Evolutionary conservation across 163 green algal species (phyloP).

Genomic region (Scenedesmus sp.): DNA sequence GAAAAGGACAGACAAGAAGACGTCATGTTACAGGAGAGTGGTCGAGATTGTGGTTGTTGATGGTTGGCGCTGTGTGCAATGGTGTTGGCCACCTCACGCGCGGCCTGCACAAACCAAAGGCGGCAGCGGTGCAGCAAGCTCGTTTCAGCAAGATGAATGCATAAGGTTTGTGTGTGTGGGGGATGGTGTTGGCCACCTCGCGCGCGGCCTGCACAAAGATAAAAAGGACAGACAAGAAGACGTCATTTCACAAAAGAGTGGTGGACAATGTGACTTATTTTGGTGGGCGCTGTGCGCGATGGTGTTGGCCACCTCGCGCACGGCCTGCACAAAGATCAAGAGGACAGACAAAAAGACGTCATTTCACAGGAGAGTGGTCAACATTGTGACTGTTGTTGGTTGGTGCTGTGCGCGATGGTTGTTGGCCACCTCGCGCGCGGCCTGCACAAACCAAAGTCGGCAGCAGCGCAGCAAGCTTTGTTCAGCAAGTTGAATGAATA

Average conservation of each 20-base stretch:
- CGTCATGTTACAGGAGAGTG: no score
- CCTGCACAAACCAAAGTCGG: slow-evolving; percentile 59
- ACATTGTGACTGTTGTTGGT: slow-evolving; percentile 59
- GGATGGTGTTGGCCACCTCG: no score
- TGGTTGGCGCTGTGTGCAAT: slow-evolving; percentile 86
- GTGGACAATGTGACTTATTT: no score
- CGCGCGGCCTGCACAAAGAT: no score
- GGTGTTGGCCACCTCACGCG: slow-evolving; percentile 93
- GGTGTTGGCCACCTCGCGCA: slow-evolving; percentile 93
- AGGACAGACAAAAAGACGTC: no score
- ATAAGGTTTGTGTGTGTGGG: no score
- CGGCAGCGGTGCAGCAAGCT: neutral
- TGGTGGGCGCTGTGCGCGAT: slow-evolving; percentile 87
- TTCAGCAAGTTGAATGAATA: no score
- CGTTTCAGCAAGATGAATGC: no score
- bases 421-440: slow-evolving; percentile 92
- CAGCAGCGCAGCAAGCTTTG: slow-evolving; percentile 1
- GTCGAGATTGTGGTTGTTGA: no score
- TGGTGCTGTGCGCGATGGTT: slow-evolving; percentile 86
- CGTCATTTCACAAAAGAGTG: no score
- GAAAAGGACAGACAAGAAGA: no score
- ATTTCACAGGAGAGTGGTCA: no score
- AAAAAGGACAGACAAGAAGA: neutral
- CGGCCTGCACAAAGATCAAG: slow-evolving; percentile 71
- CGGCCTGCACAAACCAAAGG: slow-evolving; percentile 72